A percentile compares a stretch with the other conserved stretches of the same genome.
These are phyloP conservation scores for Corynascus novoguineensis DNA, from an alignment of 495 filamentous ascomycete genomes.

Conservation along the genomic window DNA sequence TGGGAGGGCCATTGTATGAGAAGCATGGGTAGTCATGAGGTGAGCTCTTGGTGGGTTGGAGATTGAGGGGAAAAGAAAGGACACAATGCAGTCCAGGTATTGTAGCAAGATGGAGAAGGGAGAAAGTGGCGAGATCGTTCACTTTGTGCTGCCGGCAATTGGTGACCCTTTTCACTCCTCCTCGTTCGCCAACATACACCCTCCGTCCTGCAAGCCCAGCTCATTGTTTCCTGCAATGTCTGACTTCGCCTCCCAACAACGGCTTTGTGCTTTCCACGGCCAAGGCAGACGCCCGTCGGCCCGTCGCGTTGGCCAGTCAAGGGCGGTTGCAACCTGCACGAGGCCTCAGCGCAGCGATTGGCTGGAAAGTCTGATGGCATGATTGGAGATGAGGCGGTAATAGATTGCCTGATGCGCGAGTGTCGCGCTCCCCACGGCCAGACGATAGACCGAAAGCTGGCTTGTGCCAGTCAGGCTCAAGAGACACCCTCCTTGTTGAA, in stretches of 20 bases:
- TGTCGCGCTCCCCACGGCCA: background rate
- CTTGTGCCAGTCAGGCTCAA: background rate
- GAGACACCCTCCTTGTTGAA: slow-evolving; percentile 5
- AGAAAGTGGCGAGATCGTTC: background rate
- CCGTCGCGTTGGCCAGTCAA: slow-evolving; percentile 4
- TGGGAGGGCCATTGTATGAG: background rate
- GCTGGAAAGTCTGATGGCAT: background rate
- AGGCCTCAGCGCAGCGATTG: slow-evolving; percentile 17
- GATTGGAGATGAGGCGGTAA: background rate
- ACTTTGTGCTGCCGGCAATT: background rate
- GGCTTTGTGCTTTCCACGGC: slow-evolving; percentile 1
- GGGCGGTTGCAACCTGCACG: background rate
- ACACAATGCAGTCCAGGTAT: background rate
- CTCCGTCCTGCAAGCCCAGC: background rate
- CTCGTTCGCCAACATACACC: background rate
- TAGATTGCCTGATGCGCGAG: background rate
- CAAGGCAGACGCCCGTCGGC: background rate
- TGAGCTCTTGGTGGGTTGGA: too few relatives aligned
- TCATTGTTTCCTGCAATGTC: background rate
- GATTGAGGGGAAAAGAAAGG: background rate
- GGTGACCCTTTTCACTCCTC: background rate
- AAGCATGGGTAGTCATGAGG: background rate
- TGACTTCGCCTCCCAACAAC: slow-evolving; percentile 4
- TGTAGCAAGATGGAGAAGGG: background rate
- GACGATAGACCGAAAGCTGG: background rate